Evolutionary conservation across 1,284 basidiomycete species (phyloP), one percentile per base, ranked within the genome.

Genomic region (Pulchroboletus neoregius): DNA sequence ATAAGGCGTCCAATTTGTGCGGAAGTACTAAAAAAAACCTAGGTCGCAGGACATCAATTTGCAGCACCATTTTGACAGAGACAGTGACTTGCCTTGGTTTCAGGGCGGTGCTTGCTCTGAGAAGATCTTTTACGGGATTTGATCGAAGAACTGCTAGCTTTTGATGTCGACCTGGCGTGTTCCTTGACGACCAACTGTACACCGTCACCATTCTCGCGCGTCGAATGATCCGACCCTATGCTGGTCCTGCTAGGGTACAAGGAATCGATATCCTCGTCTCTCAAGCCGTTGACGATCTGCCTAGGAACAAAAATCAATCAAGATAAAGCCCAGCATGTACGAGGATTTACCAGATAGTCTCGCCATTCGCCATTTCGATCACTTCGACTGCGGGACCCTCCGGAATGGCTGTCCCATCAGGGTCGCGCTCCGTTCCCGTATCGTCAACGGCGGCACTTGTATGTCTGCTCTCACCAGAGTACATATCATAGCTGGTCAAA

Each of bases 21-120:
- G 24, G 84, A 74, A 16, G 84, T 80, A 56, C 83, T 87, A 69
- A 86, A 87, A 70, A 84, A 89, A 60, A 91, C 81, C 87, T 91
- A 62, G 34, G 33, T 47, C 40, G 24, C 48, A 16, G 43, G 31
- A 44, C 32, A 39, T 63, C 33, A 39, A 42, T 35, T 46, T 35
- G 18, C 28, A 45, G 34, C 45, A 35, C 43, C 51, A 51, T 49
- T 51, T 41, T 44, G 50, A 55, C 42, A 55, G 46, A 50, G 39
- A 43, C 41, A 55, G 33, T 23, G 49, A 62, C 72, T 53, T 66
- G 85, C 87, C 77, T 89, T 90, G 20, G 88, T 91, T 63, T 91
- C 87, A 51, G 87, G 87, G 42, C 84, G 76, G 49, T 67, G 65
- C 54, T 76, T 77, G 61, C 70, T 69, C 63, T 74, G 72, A 45